A percentile compares a stretch with the other conserved stretches of the same genome.
These are phyloP conservation scores for Phyllosticta citriasiana DNA, from an alignment of 2,329 filamentous ascomycete genomes.

Conservation along the genomic window DNA sequence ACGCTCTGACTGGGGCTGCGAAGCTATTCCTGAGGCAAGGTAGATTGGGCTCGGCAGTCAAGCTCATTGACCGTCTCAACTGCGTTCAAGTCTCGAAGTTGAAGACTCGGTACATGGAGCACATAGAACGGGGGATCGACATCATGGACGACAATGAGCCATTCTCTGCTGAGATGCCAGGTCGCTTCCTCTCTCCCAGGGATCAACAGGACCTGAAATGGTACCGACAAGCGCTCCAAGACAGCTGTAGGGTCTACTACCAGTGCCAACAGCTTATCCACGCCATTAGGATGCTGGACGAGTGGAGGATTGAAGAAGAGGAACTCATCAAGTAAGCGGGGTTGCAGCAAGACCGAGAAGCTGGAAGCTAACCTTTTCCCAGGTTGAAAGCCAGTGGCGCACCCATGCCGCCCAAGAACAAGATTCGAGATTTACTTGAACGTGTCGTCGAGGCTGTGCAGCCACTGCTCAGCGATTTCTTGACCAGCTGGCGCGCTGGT, in stretches of 20 bases:
- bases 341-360: background rate
- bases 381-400: constrained; percentile 7
- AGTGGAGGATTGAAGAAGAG: constrained; percentile 35
- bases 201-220: constrained; percentile 13
- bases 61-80: constrained; percentile 41
- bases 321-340: constrained; percentile 22
- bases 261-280: constrained; percentile 34
- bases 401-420: constrained; percentile 17
- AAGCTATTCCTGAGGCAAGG: constrained; percentile 60
- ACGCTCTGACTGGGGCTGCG: constrained; percentile 61
- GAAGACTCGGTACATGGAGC: constrained; percentile 32
- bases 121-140: constrained; percentile 26
- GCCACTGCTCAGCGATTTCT: constrained; percentile 25
- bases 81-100: constrained; percentile 35
- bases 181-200: constrained; percentile 5
- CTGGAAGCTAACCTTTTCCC: background rate
- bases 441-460: constrained; percentile 29
- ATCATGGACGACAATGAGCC: constrained; percentile 6
- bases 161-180: background rate
- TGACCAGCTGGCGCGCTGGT: constrained; percentile 19
- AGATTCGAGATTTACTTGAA: constrained; percentile 30
- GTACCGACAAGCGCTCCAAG: constrained; percentile 13
- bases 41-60: constrained; percentile 45
- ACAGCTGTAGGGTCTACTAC: constrained; percentile 27
- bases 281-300: constrained; percentile 31